Base-by-base conservation (phyloP, 495 filamentous ascomycete species). In the Talaromyces thailandensis region DNA sequence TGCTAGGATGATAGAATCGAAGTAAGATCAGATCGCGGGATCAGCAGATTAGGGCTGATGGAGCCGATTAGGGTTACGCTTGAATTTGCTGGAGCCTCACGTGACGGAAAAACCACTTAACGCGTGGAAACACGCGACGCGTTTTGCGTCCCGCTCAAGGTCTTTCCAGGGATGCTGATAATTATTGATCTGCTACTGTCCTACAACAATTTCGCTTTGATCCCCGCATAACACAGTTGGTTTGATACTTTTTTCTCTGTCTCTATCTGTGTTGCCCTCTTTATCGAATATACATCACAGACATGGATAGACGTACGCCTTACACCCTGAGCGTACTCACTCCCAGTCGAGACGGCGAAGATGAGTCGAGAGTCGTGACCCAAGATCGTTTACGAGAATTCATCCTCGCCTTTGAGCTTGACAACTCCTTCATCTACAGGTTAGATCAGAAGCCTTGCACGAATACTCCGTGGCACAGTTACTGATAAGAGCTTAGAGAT, bases 391-490 rank as follows among this genome's bases (percentile, higher is more conserved):
- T 89, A 26, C 74, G 83, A 26, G 81, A 91, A 62, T 99, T 99
- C 73, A 87, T 99, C 64, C 84, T 96, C 35, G 90, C 96, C 67
- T 99, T 97, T 71, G 87, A 94, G 67, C 83, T 98, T 57, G 94
- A 98, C 74, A 96, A 96, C 79, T 85, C 87, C 66, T 99, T 95
- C 75, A 88, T 97, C 67, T 99, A 99, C 81, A 85, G 92, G 92
- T 92, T 76, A 32, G 71, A 50, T 58, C n/a, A 11, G 7, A 3
- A 51, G 29, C 0, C 8, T 2, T 57, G 25, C 23, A 32, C 32
- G 45, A 26, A 12, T 55, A 31, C 9, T 1, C 18, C 35, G 51
- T 62, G 67, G 35, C 60, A 29, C 62, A 53, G 35, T 37, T 18
- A 51, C 51, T 55, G 64, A 43, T 57, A 40, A 62, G 61, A 57